Evolutionary conservation across 176 grass and related monocot genomes (phyloP).

Genomic region (Bonia amplexicaulis): DNA sequence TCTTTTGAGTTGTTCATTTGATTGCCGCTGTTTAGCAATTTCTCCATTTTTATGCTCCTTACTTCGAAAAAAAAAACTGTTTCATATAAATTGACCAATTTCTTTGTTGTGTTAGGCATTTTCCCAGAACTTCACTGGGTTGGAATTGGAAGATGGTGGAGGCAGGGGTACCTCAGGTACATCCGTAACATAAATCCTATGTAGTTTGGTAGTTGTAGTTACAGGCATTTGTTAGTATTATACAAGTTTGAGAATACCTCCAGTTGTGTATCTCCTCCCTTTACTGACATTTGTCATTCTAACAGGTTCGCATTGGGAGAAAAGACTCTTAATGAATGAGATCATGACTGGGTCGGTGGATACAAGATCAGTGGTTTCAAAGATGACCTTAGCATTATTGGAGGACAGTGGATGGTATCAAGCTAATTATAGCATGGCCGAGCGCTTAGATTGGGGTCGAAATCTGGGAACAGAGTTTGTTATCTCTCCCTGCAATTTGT

Average conservation of each 20-base stretch:
- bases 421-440: conserved; percentile 99
- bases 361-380: conserved; percentile 95
- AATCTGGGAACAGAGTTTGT: conserved; percentile 96
- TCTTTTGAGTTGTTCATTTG: background rate
- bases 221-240: background rate
- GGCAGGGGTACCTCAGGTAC: conserved; percentile 98
- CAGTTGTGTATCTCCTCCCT: background rate
- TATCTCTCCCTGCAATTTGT: conserved; percentile 75
- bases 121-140: conserved; percentile 91
- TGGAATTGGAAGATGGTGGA: conserved; percentile 98
- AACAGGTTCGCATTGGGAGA: conserved; percentile 98
- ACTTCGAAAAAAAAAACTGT: conserved; percentile 15
- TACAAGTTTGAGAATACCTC: conserved; percentile 4
- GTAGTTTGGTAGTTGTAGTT: background rate
- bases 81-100: background rate
- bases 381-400: conserved; percentile 96
- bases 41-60: conserved; percentile 13
- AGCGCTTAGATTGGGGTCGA: conserved; percentile 85
- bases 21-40: background rate
- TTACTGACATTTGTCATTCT: conserved; percentile 6
- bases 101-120: conserved; percentile 58
- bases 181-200: background rate
- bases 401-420: conserved; percentile 99
- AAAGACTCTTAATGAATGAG: conserved; percentile 98
- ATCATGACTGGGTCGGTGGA: conserved; percentile 99